Evolutionary conservation across 2,329 filamentous ascomycete species (phyloP), one percentile per base, ranked within the genome.

Genomic region (Ustulina deusta): DNA sequence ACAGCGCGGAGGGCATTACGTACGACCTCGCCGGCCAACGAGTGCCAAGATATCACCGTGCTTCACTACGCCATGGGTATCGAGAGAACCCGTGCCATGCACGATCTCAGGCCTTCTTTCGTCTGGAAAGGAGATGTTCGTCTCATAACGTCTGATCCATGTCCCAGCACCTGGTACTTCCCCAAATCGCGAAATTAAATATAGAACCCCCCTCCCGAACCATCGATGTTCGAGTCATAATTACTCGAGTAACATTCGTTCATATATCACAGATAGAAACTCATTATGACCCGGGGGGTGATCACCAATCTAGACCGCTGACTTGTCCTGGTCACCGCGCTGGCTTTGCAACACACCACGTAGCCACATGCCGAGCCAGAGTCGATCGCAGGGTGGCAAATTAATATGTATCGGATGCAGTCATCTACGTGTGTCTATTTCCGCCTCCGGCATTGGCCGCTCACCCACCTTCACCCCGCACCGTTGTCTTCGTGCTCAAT

Each of bases 301-400:
- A 27, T 11, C 10, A 9, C 17, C 40, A 42, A 51, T 58, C 58
- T 42, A 66, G 34, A 46, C 40, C 48, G 44, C 44, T 62, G 49
- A 61, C 36, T 55, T 58, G 63, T 70, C 59, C 60, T 46, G 61
- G 66, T 68, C 63, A 38, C 10, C 13, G 55, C 60, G 60, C 55
- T 56, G 55, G 55, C 61, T 66, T 70, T 59, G 46, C 59, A 62
- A 54, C 56, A 42, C 65, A 58, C 61, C 44, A 61, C 29, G 57
- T 49, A 56, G 42, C 54, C 59, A 54, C 52, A 51, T 62, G 58
- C 51, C 27, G 32, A 34, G 36, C 57, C 48, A 36, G 52, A 64
- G 61, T 44, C 67, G 67, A 69, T 67, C 67, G 38, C 22, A 59
- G 62, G 68, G 68, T 70, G 68, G 68, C 58, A 60, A 66, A 63